phyloP scores from a whole-genome alignment of 2,329 filamentous ascomycete genomes.

The Zymoseptoria brevis region DNA sequence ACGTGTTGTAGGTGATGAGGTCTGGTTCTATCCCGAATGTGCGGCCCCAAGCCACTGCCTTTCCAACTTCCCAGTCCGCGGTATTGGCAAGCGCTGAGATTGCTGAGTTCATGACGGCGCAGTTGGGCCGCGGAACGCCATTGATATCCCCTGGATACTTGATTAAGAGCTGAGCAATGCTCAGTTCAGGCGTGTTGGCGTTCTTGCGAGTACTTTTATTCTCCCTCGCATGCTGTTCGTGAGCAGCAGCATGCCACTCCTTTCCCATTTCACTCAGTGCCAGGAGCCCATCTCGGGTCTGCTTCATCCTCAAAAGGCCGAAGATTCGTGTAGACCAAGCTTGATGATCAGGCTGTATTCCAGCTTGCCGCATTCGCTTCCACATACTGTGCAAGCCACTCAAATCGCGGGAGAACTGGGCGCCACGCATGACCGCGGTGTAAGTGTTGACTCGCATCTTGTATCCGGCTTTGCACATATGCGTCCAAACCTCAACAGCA shows the following conservation, averaged over 20 bases:
- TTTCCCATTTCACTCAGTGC: conserved; percentile 60
- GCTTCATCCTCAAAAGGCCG: conserved; percentile 52
- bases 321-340: conserved; percentile 67
- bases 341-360: conserved; percentile 52
- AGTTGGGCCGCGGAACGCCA: conserved; percentile 50
- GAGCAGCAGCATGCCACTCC: conserved; percentile 45
- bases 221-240: not conserved
- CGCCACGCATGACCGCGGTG: conserved; percentile 66
- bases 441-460: conserved; percentile 58
- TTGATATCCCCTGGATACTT: conserved; percentile 24
- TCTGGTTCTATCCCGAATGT: conserved; percentile 29
- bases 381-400: conserved; percentile 60
- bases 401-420: conserved; percentile 51
- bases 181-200: not conserved
- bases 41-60: conserved; percentile 45
- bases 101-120: conserved; percentile 61
- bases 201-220: conserved; percentile 14
- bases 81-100: conserved; percentile 53
- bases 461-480: conserved; percentile 47
- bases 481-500: conserved; percentile 51
- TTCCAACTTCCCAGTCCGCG: conserved; percentile 43
- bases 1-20: conserved; percentile 26
- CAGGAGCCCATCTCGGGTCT: conserved; percentile 47
- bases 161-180: conserved; percentile 15
- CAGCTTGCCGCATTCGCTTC: conserved; percentile 52